phyloP scores from a whole-genome alignment of 2,329 filamentous ascomycete genomes.

The Fusarium annulatum region DNA sequence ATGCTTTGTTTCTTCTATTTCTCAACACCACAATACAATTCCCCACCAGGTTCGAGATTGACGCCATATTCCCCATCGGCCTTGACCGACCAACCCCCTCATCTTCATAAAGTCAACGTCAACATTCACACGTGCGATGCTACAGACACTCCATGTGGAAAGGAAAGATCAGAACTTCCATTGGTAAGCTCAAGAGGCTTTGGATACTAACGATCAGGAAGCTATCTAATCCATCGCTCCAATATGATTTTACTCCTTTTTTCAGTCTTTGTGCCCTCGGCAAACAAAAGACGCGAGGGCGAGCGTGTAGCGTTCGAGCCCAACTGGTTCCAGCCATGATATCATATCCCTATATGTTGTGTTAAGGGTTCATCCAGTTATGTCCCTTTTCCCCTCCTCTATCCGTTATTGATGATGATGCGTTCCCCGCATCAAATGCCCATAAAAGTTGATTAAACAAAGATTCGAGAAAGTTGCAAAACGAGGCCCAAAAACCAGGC shows the following conservation, averaged over 20 bases:
- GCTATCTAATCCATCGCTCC: slow-evolving; percentile 41
- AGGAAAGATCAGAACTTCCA: slow-evolving; percentile 45
- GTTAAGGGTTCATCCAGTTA: slow-evolving; percentile 21
- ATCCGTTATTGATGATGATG: slow-evolving; percentile 33
- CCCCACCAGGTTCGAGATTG: background rate
- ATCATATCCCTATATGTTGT: slow-evolving; percentile 35
- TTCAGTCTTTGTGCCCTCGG: slow-evolving; percentile 35
- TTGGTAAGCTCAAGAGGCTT: slow-evolving; percentile 42
- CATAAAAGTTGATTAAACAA: slow-evolving; percentile 43
- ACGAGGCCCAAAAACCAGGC: slow-evolving; percentile 26
- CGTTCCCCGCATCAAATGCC: slow-evolving; percentile 28
- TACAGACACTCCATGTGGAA: slow-evolving; percentile 18
- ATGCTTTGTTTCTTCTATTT: background rate
- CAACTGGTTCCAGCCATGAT: slow-evolving; percentile 35
- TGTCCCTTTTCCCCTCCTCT: slow-evolving; percentile 38
- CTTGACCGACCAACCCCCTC: background rate
- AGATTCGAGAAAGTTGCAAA: slow-evolving; percentile 46
- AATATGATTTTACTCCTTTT: slow-evolving; percentile 44
- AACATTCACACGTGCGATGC: slow-evolving; percentile 5
- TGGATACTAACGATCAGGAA: slow-evolving; percentile 40
- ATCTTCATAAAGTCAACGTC: background rate
- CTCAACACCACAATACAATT: slow-evolving; percentile 8
- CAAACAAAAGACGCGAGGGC: slow-evolving; percentile 31
- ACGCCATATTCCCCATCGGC: background rate
- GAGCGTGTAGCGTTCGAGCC: slow-evolving; percentile 30